These are phyloP conservation scores for Dioscorea zingiberensis DNA, from an alignment of 106 monocot genomes.

Conservation along the genomic window DNA sequence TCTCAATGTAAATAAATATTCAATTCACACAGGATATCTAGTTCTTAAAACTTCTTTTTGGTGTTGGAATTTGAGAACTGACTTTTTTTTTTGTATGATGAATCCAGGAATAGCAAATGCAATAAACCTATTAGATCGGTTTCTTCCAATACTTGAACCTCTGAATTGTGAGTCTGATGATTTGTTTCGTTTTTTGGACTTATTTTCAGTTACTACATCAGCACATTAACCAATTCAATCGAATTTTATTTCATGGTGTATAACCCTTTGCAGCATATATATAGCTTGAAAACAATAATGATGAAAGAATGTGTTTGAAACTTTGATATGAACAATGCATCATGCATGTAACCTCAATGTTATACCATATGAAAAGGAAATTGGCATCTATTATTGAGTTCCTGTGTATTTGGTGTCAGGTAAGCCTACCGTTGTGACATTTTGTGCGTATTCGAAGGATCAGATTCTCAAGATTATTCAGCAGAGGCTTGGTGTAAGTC, in stretches of 20 bases:
- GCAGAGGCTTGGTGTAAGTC: conserved; percentile 73
- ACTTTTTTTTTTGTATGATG: conserved; percentile 2
- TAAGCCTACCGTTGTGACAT: conserved; percentile 68
- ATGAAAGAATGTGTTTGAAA: not conserved
- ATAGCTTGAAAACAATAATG: not conserved
- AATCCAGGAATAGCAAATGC: conserved; percentile 95
- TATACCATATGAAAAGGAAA: not conserved
- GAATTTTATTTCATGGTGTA: not conserved
- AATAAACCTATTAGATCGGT: conserved; percentile 83
- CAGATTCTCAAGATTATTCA: conserved; percentile 82
- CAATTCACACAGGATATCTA: no score
- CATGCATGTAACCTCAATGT: no score
- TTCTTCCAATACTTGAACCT: conserved; percentile 93
- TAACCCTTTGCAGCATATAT: not conserved
- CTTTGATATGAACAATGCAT: no score
- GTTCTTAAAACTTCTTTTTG: no score
- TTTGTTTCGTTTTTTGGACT: not conserved
- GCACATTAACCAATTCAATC: not conserved
- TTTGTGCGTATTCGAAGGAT: conserved; percentile 78
- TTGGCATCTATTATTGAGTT: not conserved
- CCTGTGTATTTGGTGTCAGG: conserved; percentile 32
- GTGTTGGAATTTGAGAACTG: not conserved
- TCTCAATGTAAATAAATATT: no score
- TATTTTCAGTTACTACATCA: not conserved
- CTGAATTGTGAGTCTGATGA: conserved; percentile 65